Evolutionary conservation across 2,329 filamentous ascomycete species (phyloP), one percentile per base, ranked within the genome.

Genomic region (Penicillium occitanis): DNA sequence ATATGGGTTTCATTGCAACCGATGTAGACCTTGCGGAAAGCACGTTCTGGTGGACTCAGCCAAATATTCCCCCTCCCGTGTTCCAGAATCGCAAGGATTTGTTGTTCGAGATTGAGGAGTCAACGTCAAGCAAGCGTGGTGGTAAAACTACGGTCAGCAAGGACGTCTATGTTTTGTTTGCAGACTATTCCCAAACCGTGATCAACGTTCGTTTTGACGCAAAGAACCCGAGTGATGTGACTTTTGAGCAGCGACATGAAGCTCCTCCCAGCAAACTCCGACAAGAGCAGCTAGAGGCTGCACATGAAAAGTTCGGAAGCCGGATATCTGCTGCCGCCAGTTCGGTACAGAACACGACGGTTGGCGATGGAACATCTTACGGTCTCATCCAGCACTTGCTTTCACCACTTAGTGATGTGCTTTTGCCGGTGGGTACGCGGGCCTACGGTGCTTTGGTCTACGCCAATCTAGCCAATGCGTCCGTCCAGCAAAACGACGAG

Each of bases 131-230:
- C 11, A 88, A 89, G 69, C 86, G 89, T 14, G 89, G 90, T 33
- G 88, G 91, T 30, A 90, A 89, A 75, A 88, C 88, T 0, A 85
- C 85, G 0, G 82, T 96, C 22, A 91, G 90, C 6, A 93, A 93
- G 70, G 88, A 93, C 67, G 85, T 97, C 50, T 95, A 90, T 71
- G 83, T 98, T n/a, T 81, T 99, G 8, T 99, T 92, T 81, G 89
- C 93, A 73, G 95, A 99, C 79, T 99, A 99, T 78, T 97, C 93
- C 19, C 95, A 98, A 76, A 98, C 94, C 0, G 85, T 96, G 69
- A 86, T 99, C 73, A 92, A 90, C 0, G 91, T 89, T 19, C 88
- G 85, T 61, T 98, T 90, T 76, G 91, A 97, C 75, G 83, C 89
- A 1, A 86, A 88, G 63, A 88, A 96, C 74, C 85, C 90, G 2